Conservation (phyloP, 768 basidiomycete species). For the Leccinum rimulosum region DNA sequence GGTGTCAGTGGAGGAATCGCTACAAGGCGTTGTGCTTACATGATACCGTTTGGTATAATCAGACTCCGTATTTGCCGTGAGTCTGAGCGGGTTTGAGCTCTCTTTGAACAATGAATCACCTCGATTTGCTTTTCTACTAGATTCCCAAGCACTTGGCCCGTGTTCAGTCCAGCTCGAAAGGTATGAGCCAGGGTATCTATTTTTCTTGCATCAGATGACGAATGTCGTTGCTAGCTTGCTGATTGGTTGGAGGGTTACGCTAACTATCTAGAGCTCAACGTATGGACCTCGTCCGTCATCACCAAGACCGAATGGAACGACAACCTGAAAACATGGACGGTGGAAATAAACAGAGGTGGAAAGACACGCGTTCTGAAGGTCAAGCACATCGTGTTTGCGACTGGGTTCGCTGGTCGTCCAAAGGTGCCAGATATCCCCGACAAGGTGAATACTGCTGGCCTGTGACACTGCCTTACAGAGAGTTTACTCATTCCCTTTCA, state of each 20-base stretch:
- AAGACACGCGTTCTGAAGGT: constrained; percentile 37
- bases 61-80: constrained; percentile 54
- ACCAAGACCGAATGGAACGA: constrained; percentile 38
- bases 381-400: constrained; percentile 56
- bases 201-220: not conserved
- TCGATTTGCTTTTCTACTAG: constrained; percentile 18
- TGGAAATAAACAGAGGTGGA: constrained; percentile 36
- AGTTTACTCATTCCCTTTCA: constrained; percentile 6
- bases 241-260: constrained; percentile 68
- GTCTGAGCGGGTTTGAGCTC: constrained; percentile 6
- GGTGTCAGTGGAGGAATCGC: constrained; percentile 48
- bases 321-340: constrained; percentile 42
- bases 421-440: constrained; percentile 46
- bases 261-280: constrained; percentile 54
- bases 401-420: constrained; percentile 47
- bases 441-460: constrained; percentile 28
- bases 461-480: not conserved
- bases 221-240: constrained; percentile 43
- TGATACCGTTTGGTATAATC: constrained; percentile 51
- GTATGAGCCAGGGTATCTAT: constrained; percentile 17
- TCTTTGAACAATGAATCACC: constrained; percentile 41
- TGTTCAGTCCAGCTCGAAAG: constrained; percentile 50
- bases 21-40: constrained; percentile 59
- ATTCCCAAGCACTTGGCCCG: constrained; percentile 41
- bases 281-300: constrained; percentile 55